Conservation (phyloP, 1,139 yeast species). For the Torulaspora pretoriensis region DNA sequence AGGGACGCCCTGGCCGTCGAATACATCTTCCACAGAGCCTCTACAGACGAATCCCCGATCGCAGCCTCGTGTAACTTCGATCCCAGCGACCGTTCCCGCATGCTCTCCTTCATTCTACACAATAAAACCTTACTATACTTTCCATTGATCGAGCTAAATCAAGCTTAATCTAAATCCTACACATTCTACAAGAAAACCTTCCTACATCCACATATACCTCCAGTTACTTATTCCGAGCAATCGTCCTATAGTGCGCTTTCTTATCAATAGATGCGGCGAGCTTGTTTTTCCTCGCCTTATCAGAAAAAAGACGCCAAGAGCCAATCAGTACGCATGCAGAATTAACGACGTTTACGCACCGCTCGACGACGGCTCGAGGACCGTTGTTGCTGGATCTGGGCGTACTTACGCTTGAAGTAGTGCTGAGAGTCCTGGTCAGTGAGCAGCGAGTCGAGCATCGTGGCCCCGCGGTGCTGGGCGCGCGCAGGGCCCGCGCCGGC, state of each 20-base stretch:
- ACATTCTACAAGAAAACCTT: neutral
- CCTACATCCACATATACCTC: neutral
- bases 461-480: constrained; percentile 62
- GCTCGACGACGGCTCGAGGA: constrained; percentile 61
- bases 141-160: neutral
- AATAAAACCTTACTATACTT: neutral
- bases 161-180: neutral
- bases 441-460: constrained; percentile 78
- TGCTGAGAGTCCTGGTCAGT: constrained; percentile 64
- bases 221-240: neutral
- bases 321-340: constrained; percentile 2
- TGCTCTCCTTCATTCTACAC: neutral
- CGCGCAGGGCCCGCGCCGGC: constrained; percentile 70
- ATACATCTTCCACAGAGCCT: constrained; percentile 76
- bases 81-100: constrained; percentile 2
- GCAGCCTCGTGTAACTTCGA: constrained; percentile 19
- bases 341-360: neutral
- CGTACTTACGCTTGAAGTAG: constrained; percentile 81
- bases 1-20: constrained; percentile 71
- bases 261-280: neutral
- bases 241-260: neutral
- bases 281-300: constrained; percentile 1
- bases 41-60: constrained; percentile 45
- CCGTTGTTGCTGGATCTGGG: constrained; percentile 87
- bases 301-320: neutral